phyloP scores from a whole-genome alignment of 2,329 filamentous ascomycete species.

The Nectriaceae sp. region DNA sequence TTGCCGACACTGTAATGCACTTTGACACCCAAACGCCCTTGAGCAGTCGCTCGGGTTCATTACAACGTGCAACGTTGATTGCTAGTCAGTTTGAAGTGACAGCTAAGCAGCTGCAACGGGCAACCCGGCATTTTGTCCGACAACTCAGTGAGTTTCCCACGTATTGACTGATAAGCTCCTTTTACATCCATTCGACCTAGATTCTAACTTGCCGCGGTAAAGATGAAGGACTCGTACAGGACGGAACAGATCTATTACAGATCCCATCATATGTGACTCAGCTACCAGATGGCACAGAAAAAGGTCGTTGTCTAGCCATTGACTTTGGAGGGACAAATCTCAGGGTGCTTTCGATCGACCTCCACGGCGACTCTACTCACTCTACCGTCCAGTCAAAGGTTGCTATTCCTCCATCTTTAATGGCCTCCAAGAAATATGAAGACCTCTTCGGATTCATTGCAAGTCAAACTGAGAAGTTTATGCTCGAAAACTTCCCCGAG shows the following conservation, averaged over 20 bases:
- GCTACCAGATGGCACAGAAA: background rate
- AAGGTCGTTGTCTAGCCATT: conserved; percentile 95
- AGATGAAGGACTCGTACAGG: background rate
- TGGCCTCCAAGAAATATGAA: conserved; percentile 86
- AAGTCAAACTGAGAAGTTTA: conserved; percentile 86
- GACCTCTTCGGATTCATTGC: conserved; percentile 93
- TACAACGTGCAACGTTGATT: background rate
- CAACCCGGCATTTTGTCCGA: background rate
- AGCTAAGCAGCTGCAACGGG: background rate
- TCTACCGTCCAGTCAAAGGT: conserved; percentile 84
- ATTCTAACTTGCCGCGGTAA: no score
- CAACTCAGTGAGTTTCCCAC: background rate
- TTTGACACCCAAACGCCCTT: background rate
- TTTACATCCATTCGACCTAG: no score
- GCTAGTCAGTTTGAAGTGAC: background rate
- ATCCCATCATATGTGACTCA: background rate
- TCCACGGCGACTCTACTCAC: conserved; percentile 85
- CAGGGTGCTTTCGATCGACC: conserved; percentile 89
- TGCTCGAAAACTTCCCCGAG: conserved; percentile 65
- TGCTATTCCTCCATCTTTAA: conserved; percentile 85
- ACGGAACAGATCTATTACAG: background rate
- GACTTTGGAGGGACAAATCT: conserved; percentile 98
- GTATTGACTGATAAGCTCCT: no score
- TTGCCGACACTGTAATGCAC: background rate
- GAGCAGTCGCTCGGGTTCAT: background rate